Evolutionary conservation across 805 yeast genomes (phyloP).

Genomic region (Myxozyma neglecta): DNA sequence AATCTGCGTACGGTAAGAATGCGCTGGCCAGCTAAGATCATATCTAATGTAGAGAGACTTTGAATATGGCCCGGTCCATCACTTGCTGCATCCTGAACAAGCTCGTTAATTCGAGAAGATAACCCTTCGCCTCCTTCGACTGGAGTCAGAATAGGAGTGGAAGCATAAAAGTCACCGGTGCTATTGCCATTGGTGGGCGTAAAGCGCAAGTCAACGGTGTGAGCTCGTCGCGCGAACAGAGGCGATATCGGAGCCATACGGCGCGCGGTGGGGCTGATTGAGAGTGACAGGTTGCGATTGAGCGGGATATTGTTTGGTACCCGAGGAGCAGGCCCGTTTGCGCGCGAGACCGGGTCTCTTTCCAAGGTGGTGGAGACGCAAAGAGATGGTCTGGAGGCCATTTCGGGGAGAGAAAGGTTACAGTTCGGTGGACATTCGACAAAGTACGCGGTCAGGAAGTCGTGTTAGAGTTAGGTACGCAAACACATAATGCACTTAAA

Average conservation of each 20-base stretch:
- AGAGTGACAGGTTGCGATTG: neutral
- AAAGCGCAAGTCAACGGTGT: neutral
- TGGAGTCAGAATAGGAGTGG: neutral
- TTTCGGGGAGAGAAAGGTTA: neutral
- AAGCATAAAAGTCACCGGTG: neutral
- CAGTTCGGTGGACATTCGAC: too few species aligned
- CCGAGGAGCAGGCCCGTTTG: neutral
- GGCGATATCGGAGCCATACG: neutral
- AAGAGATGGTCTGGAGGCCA: neutral
- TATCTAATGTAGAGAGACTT: slow-evolving; percentile 5
- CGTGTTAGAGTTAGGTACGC: too few species aligned
- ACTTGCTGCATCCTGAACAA: slow-evolving; percentile 3
- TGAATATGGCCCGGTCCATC: slow-evolving; percentile 1
- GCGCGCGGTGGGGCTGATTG: neutral
- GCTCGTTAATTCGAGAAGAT: neutral
- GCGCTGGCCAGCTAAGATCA: slow-evolving; percentile 14
- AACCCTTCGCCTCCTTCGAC: slow-evolving; percentile 5
- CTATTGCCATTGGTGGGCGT: neutral
- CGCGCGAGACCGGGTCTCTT: neutral
- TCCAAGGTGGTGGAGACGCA: neutral
- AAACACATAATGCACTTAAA: too few species aligned
- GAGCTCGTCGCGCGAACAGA: slow-evolving; percentile 1
- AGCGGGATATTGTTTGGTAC: neutral
- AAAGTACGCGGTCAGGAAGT: too few species aligned
- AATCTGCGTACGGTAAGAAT: slow-evolving; percentile 9